Evolutionary conservation across 208 protist species (phyloP), one percentile per base, ranked within the genome.

Genomic region (Trypanosoma mega): DNA sequence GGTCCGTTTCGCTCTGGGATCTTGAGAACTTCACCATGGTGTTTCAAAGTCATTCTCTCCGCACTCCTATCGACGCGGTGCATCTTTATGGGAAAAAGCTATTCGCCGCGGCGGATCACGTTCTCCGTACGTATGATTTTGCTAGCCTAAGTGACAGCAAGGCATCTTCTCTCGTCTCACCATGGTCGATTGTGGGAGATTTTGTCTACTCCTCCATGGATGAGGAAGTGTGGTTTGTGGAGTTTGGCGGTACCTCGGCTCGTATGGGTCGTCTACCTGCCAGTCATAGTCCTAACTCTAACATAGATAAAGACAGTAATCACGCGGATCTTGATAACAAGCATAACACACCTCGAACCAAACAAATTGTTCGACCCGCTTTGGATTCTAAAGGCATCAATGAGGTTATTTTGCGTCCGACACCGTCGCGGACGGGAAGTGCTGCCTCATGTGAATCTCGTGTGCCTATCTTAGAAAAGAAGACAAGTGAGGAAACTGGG

Each of bases 1-100:
- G 83, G n/a, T 84, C 84, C 2, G 57, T 92, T 30, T 87, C 84
- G 6, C 55, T 92, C 39, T 92, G 81, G 81, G 74, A 87, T 47
- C 51, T 90, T 3, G 82, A 90, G 49, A 79, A 75, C n/a, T 79
- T 84, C 33, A 55, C 76, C 31, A 51, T 60, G 41, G 52, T 72
- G 21, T 90, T 92, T 58, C 79, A 78, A 52, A 88, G 77, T 55
- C 55, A 27, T 34, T 48, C 33, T 37, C 48, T 82, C 20, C 60
- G 73, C 62, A 81, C 74, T 7, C 82, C 82, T 16, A 70, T 92
- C 49, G 82, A 91, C 49, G 55, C 66, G 11, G 79, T 94, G 5
- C 69, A 63, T 43, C 80, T 90, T 50, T 83, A 72, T 59, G 87
- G 78, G 21, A 85, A 75, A 24, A 77, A 76, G 21, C 63, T 91